Conservation (phyloP, 164 flowering plant species). For the Macadamia tetraphylla region DNA sequence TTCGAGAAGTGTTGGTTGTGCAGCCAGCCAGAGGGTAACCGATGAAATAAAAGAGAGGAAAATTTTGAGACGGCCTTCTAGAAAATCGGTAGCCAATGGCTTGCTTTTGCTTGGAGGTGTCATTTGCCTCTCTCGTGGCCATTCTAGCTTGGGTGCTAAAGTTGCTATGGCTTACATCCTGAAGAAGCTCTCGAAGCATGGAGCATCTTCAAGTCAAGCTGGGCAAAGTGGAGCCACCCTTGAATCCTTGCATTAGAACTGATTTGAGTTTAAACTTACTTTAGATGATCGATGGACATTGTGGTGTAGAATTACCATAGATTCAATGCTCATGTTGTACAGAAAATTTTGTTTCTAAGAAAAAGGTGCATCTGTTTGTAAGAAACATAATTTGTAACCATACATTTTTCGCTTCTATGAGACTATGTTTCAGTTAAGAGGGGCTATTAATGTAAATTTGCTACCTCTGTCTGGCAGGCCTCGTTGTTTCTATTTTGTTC, state of each 20-base stretch:
- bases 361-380: too few relatives aligned
- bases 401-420: too few relatives aligned
- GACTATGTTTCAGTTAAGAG: too few relatives aligned
- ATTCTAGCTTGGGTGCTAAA: slow-evolving; percentile 61
- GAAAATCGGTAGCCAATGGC: slow-evolving; percentile 55
- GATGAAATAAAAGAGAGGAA: slow-evolving; percentile 23
- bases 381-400: too few relatives aligned
- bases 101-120: slow-evolving; percentile 72
- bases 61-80: slow-evolving; percentile 43
- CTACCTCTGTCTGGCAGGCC: too few relatives aligned
- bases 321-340: too few relatives aligned
- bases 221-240: slow-evolving; percentile 8
- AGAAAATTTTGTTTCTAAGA: too few relatives aligned
- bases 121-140: slow-evolving; percentile 61
- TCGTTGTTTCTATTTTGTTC: too few relatives aligned
- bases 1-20: slow-evolving; percentile 9
- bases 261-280: neutral
- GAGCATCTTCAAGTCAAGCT: slow-evolving; percentile 26
- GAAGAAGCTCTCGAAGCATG: slow-evolving; percentile 54
- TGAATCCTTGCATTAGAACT: neutral
- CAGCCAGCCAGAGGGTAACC: neutral
- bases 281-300: too few relatives aligned
- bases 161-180: slow-evolving; percentile 67
- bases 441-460: too few relatives aligned
- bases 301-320: too few relatives aligned